Evolutionary conservation across 345 rosid species (phyloP).

Genomic region (Salix viminalis): DNA sequence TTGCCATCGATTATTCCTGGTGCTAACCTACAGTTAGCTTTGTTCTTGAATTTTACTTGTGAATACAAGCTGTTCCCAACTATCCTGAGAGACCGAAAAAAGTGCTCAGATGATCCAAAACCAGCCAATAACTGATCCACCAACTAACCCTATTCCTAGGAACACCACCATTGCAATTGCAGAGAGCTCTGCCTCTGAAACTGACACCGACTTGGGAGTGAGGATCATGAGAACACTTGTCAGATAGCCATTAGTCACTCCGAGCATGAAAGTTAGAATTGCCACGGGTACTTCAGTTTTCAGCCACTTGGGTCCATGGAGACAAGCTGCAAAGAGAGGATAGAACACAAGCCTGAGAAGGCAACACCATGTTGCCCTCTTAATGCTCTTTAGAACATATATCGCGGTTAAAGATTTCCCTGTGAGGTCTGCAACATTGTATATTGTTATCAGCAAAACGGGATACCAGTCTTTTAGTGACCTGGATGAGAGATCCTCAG

Average conservation of each 20-base stretch:
- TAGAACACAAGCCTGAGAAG: conserved; percentile 62
- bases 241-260: conserved; percentile 75
- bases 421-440: conserved; percentile 63
- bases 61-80: background rate
- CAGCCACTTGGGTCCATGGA: conserved; percentile 80
- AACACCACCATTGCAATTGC: conserved; percentile 70
- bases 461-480: conserved; percentile 77
- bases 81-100: background rate
- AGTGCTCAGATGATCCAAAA: conserved; percentile 54
- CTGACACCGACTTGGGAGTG: conserved; percentile 61
- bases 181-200: conserved; percentile 68
- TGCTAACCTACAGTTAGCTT: background rate
- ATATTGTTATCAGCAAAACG: conserved; percentile 63
- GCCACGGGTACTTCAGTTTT: conserved; percentile 64
- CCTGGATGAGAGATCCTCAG: conserved; percentile 55
- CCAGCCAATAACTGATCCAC: conserved; percentile 86
- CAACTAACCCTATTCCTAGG: conserved; percentile 69
- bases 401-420: conserved; percentile 78
- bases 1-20: background rate
- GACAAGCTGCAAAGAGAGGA: conserved; percentile 63
- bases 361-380: conserved; percentile 66
- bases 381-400: conserved; percentile 45
- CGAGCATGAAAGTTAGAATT: conserved; percentile 64
- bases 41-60: background rate
- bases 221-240: conserved; percentile 87